Evolutionary conservation across 352 stramenopile genomes (phyloP), one percentile per base, ranked within the genome.

Genomic region (Pythium sp.): DNA sequence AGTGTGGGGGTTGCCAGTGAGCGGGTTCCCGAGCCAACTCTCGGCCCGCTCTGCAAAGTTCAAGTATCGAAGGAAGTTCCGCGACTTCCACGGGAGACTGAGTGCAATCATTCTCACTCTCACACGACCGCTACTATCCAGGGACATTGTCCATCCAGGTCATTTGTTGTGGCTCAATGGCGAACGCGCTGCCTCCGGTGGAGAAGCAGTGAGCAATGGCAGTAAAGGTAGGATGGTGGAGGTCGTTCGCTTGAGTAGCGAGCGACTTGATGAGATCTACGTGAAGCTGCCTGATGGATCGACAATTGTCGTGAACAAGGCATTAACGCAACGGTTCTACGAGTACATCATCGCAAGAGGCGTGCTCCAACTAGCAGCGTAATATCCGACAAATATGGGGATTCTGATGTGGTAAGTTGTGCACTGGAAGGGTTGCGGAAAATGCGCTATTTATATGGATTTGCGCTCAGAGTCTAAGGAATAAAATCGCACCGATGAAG

Each of bases 41-140:
- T 72, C 78, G 54, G 78, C 78, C 1, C 68, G 72, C 43, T 85
- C 76, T 53, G 73, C 74, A 22, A 78, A 73, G 58, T 88, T 88
- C 46, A 41, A 56, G 41, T 74, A 80, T 56, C 76, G 72, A 34
- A 69, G 69, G 6, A 72, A 73, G 32, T 72, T 67, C 24, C 74
- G 65, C 47, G 76, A 78, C 14, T 86, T 84, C 51, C 38, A 66
- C 60, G 80, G 80, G 15, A 47, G 77, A 6, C 43, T 88, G 11
- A 65, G 74, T 14, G 64, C 68, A 1, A 79, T 84, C 54, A 67
- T 88, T 5, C 54, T 88, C 57, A 88, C 80, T 41, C 80, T 82
- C 60, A 76, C 80, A 34, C 68, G 63, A n/a, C 54, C 56, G 9
- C 58, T 88, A 18, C 43, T 38, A 9, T 24, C 49, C 60, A 55